Percentiles rank a stretch among this genome's conserved stretches.
Conservation (phyloP, 257 asterid species). For the Fraxinus cuspidata region DNA sequence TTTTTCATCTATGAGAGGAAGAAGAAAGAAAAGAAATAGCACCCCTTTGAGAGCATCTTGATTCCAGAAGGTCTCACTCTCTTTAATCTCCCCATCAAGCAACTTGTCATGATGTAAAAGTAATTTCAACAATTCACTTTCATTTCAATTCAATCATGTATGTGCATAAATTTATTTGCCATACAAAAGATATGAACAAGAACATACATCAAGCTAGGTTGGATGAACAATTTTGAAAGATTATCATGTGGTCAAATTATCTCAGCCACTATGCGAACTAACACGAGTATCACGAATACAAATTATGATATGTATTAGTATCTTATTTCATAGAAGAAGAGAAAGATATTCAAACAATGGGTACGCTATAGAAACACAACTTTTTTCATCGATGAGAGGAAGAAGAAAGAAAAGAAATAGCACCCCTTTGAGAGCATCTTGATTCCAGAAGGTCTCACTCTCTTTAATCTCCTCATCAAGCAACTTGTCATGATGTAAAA, state of each 20-base stretch:
- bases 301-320: background rate
- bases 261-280: background rate
- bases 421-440: too few species aligned
- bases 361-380: background rate
- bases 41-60: too few species aligned
- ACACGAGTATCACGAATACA: background rate
- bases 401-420: too few species aligned
- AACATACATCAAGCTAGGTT: too few species aligned
- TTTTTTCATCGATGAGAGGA: too few species aligned
- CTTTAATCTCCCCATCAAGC: conserved; percentile 85
- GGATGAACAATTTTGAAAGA: too few species aligned
- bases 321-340: conserved; percentile 11
- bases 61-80: conserved; percentile 89
- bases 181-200: background rate
- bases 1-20: background rate
- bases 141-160: conserved; percentile 16
- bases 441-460: too few species aligned
- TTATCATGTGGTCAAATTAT: background rate
- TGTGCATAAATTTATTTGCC: conserved; percentile 1
- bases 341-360: too few species aligned
- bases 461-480: too few species aligned
- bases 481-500: too few species aligned
- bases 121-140: conserved; percentile 9
- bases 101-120: conserved; percentile 70
- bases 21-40: too few species aligned